These are phyloP conservation scores for Phytophthora pluvialis DNA, from an alignment of 352 stramenopile species.

Conservation along the genomic window DNA sequence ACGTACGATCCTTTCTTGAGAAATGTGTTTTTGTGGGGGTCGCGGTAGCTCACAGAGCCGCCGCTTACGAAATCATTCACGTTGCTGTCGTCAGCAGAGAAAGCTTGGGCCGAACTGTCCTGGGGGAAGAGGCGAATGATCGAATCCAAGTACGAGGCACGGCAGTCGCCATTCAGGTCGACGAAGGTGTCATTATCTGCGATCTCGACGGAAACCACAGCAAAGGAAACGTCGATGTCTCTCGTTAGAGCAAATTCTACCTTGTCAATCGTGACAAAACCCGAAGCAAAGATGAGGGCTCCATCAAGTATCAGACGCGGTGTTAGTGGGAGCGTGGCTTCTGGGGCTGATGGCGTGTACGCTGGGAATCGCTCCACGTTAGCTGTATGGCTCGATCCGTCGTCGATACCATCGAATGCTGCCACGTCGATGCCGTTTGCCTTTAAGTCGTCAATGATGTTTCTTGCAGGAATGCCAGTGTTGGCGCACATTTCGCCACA, in stretches of 20 bases:
- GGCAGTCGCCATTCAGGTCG: constrained; percentile 72
- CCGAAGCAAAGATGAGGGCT: constrained; percentile 32
- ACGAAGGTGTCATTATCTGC: constrained; percentile 52
- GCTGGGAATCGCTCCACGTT: constrained; percentile 46
- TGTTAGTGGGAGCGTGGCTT: constrained; percentile 14
- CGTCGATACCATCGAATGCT: constrained; percentile 45
- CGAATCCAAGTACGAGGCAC: constrained; percentile 57
- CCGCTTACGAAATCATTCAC: constrained; percentile 28
- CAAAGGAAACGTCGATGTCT: constrained; percentile 49
- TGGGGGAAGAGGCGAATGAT: constrained; percentile 60
- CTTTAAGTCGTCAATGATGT: constrained; percentile 49
- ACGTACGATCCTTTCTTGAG: constrained; percentile 55
- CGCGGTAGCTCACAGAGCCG: constrained; percentile 53
- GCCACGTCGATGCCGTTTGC: constrained; percentile 28
- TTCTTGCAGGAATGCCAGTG: constrained; percentile 53
- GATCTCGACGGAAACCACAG: constrained; percentile 65
- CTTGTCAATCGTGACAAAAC: constrained; percentile 53
- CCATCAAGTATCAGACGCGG: constrained; percentile 31
- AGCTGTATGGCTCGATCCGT: constrained; percentile 11
- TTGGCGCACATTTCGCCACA: constrained; percentile 66
- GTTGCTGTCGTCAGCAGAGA: constrained; percentile 49
- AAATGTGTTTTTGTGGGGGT: constrained; percentile 50
- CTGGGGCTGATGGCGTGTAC: constrained; percentile 35
- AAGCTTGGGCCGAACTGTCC: constrained; percentile 24
- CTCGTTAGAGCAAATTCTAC: constrained; percentile 47